These are phyloP conservation scores for Petrea volubilis DNA, from an alignment of 257 asterid genomes.

Conservation along the genomic window DNA sequence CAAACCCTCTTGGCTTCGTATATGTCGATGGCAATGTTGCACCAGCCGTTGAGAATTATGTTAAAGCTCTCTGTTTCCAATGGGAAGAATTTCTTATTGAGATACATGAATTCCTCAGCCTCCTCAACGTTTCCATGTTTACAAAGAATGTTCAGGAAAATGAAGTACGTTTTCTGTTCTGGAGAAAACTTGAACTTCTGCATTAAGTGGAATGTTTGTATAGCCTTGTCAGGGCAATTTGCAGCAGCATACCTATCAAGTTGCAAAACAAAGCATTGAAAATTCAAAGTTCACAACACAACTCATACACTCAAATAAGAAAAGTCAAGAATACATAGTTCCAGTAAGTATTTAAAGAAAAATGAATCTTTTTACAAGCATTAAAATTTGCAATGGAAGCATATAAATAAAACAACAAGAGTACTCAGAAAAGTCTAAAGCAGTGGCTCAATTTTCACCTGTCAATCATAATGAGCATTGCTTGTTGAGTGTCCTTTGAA, in stretches of 20 bases:
- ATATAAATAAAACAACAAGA: neutral
- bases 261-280: conserved; percentile 15
- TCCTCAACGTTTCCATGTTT: conserved; percentile 85
- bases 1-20: conserved; percentile 86
- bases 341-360: neutral
- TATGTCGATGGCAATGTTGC: conserved; percentile 62
- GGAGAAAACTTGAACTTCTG: conserved; percentile 75
- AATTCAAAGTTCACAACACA: neutral
- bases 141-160: conserved; percentile 68
- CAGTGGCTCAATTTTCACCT: conserved; percentile 42
- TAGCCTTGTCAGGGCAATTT: conserved; percentile 63
- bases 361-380: conserved; percentile 15
- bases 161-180: conserved; percentile 60
- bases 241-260: conserved; percentile 71
- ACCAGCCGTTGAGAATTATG: conserved; percentile 89
- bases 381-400: neutral
- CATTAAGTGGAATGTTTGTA: conserved; percentile 71
- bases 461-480: conserved; percentile 82
- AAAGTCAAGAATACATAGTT: neutral
- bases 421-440: neutral
- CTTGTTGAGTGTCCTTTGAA: conserved; percentile 59
- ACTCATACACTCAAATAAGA: neutral
- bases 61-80: conserved; percentile 74
- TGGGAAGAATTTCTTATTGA: conserved; percentile 82
- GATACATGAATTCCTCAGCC: conserved; percentile 84